Evolutionary conservation across 1,284 basidiomycete species (phyloP), one percentile per base, ranked within the genome.

Genomic region (Trichosporon asahii): DNA sequence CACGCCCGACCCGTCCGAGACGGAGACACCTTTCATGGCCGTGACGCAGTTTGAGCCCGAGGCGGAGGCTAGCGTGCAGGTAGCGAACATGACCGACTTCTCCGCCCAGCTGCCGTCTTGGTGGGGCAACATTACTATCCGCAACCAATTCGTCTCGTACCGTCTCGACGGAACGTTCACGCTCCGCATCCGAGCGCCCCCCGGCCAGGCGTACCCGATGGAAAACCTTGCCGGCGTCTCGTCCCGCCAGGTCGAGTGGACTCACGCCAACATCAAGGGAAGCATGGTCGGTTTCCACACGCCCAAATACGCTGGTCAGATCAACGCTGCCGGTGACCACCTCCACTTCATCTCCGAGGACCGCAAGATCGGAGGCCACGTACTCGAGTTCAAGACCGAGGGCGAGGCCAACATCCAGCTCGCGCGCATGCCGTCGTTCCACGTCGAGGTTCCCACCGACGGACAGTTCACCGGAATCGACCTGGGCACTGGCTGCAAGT

Each of bases 251-350:
- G 61, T 61, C 44, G 68, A 69, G 57, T 69, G 57, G 44, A 27
- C 35, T 3, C 35, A 66, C 31, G n/a, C 9, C 3, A 64, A 66
- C 44, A 25, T 69, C 29, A n/a, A 7, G 21, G 68, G 68, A 21
- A 69, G 64, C 29, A 53, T 69, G 44, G 68, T 69, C 60, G 68
- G 68, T 5, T 69, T 69, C 68, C 68, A 65, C 68, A 66, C 65
- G 60, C 68, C 68, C 31, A 27, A 64, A 60, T 69, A 69, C 46
- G 68, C 68, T 0, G 68, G 40, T 4, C 29, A 63, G 55, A 53
- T 69, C 31, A 69, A 69, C 44, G 68, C 68, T n/a, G 68, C 65
- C 15, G 68, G 68, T 23, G 68, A 69, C 68, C 68, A 69, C 68
- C 68, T 69, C 15, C 68, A 69, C 57, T 69, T 69, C 37, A 64